phyloP scores from a whole-genome alignment of 257 asterid species.

The Capsicum rhomboideum region DNA sequence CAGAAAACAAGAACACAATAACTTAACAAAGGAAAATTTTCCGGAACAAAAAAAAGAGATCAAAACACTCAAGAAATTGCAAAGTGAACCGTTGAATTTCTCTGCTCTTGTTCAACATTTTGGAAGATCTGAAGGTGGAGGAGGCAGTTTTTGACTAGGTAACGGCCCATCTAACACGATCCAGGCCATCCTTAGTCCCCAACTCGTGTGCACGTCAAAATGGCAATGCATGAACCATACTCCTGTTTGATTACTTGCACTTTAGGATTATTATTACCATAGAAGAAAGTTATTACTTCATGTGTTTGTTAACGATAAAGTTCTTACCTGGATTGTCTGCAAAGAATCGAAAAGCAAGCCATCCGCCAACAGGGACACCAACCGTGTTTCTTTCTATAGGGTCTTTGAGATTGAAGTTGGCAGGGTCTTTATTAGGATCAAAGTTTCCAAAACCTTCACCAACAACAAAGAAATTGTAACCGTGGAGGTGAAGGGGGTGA shows the following conservation, averaged over 20 bases:
- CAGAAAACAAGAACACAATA: background rate
- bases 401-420: constrained; percentile 47
- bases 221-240: constrained; percentile 80
- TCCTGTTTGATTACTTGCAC: constrained; percentile 21
- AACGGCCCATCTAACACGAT: constrained; percentile 41
- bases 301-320: background rate
- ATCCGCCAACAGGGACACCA: constrained; percentile 67
- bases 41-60: background rate
- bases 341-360: constrained; percentile 59
- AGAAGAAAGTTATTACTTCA: background rate
- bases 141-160: constrained; percentile 46
- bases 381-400: constrained; percentile 64
- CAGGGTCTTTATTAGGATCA: constrained; percentile 40
- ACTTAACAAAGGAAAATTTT: background rate
- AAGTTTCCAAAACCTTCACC: constrained; percentile 61
- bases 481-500: constrained; percentile 75
- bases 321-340: constrained; percentile 60
- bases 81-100: background rate
- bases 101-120: constrained; percentile 29
- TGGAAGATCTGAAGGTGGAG: constrained; percentile 72
- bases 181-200: constrained; percentile 79
- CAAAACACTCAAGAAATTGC: background rate
- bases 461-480: constrained; percentile 57
- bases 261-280: background rate
- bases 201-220: constrained; percentile 55